Evolutionary conservation across 352 stramenopile species (phyloP), one percentile per base, ranked within the genome.

Genomic region (Lagenidium giganteum): DNA sequence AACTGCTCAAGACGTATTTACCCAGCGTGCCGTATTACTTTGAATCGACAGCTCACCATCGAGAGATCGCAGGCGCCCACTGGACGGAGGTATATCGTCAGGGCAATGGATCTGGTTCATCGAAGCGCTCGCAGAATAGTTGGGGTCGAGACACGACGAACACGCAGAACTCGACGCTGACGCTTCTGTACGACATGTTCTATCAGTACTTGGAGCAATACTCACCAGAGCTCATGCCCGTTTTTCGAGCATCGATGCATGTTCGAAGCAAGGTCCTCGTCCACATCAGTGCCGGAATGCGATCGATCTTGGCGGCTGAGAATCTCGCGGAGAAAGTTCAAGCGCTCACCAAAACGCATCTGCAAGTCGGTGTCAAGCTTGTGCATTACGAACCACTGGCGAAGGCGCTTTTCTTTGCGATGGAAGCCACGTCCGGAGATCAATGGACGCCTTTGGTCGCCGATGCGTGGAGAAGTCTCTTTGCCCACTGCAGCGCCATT

Each of bases 341-440:
- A 11, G 47, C 58, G 39, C 54, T 75, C 26, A 66, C 89, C 3
- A 79, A 71, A 0, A 82, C 71, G 4, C 87, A 86, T 25, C 67
- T 96, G 29, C 83, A 61, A 40, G 65, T 78, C 34, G 86, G 94
- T 24, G 85, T 97, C n/a, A 60, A 96, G 30, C 47, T 85, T 21
- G 80, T 93, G 30, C 76, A 83, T 38, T 96, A 95, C 68, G 88
- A 96, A 26, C 72, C 77, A 14, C 59, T 97, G 14, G 90, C 91
- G 2, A 72, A 83, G 24, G 83, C 79, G 20, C 80, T 97, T 13
- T 61, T 97, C 22, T 58, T 60, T 14, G 72, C 82, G 6, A 94
- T 96, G 70, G 64, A 71, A 22, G 51, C 66, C 29, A 62, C 53
- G 14, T 68, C 65, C 0, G 63, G 65, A 1, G 23, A 33, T 8